Conservation (phyloP, 2,329 filamentous ascomycete species). For the Sarocladium brachiariae region DNA sequence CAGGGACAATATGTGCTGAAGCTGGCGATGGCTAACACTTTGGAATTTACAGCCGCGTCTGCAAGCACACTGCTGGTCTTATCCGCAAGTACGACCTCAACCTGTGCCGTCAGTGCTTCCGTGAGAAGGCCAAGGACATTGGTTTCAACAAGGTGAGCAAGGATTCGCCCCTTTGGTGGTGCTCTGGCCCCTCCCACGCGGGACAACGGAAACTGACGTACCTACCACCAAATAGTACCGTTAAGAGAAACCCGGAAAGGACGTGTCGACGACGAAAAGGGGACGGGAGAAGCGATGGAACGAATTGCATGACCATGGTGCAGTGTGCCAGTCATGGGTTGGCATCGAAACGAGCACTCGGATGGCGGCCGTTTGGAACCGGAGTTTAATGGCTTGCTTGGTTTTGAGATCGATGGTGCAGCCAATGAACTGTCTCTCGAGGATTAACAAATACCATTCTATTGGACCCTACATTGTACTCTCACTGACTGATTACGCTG, state of each 20-base stretch:
- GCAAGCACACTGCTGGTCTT: conserved; percentile 95
- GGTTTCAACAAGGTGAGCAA: conserved; percentile 62
- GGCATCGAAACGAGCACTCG: conserved; percentile 26
- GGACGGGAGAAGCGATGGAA: conserved; percentile 14
- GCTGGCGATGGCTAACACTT: conserved; percentile 21
- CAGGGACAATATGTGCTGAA: not conserved
- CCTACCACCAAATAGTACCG: conserved; percentile 17
- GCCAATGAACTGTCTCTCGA: conserved; percentile 34
- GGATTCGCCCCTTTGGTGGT: conserved; percentile 2
- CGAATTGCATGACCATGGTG: conserved; percentile 14
- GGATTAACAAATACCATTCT: conserved; percentile 38
- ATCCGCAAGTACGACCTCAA: conserved; percentile 99
- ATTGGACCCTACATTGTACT: conserved; percentile 22
- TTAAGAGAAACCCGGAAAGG: conserved; percentile 15
- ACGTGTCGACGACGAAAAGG: conserved; percentile 13
- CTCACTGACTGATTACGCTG: too few species aligned
- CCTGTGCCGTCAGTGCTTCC: conserved; percentile 75
- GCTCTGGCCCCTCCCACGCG: not conserved
- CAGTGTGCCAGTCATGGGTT: conserved; percentile 11
- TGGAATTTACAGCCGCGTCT: conserved; percentile 48
- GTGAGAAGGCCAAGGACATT: conserved; percentile 66
- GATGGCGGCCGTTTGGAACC: conserved; percentile 37
- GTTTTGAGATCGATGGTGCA: conserved; percentile 35
- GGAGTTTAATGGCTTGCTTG: conserved; percentile 40
- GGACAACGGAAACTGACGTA: not conserved